Base-by-base conservation (phyloP, 1,284 basidiomycete genomes). In the Tilletia walkeri region DNA sequence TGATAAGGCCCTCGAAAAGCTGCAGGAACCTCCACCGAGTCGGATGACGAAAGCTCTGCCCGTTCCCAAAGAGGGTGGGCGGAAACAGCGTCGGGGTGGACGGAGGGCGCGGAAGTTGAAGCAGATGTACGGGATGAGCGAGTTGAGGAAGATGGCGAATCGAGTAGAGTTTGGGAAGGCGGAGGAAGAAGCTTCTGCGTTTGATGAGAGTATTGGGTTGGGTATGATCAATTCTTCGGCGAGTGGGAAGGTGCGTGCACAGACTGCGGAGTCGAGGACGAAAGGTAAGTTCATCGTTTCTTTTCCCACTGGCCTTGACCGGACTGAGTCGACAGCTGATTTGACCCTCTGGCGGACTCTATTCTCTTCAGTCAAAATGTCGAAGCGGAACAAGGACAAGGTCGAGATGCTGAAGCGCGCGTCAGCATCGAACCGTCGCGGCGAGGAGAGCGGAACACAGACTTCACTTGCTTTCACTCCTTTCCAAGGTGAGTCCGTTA, bases 71-170 rank as follows among this genome's bases (percentile, higher is more conserved):
- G 96, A 99, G 83, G 94, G 94, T 0, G 94, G 95, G 85, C 84
- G 85, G 68, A 96, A 96, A 84, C 75, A 80, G 69, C 90, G 95
- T 72, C 88, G 96, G 69, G 96, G 96, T 77, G 96, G 96, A 6
- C 93, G 93, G 85, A 89, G 94, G 10, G 96, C 95, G 1, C 90
- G 96, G 65, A 96, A 96, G 84, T 91, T 94, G 30, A 99, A 99
- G 83, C 96, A 99, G 85, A 92, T 92, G 4, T 94, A 95, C 81
- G 95, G 94, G 3, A 92, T 94, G 85, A 98, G 96, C 2, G 96
- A 99, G 85, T 86, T 99, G 65, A 90, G 93, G 75, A 99, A 99
- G 86, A 87, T 96, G 78, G 94, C 97, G 85, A 99, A 99, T 85
- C 89, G 96, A 65, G 91, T 99, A 90, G 90, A 88, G 75, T 99